Conservation (phyloP, 257 asterid species). For the Nyctanthes arbortristis region DNA sequence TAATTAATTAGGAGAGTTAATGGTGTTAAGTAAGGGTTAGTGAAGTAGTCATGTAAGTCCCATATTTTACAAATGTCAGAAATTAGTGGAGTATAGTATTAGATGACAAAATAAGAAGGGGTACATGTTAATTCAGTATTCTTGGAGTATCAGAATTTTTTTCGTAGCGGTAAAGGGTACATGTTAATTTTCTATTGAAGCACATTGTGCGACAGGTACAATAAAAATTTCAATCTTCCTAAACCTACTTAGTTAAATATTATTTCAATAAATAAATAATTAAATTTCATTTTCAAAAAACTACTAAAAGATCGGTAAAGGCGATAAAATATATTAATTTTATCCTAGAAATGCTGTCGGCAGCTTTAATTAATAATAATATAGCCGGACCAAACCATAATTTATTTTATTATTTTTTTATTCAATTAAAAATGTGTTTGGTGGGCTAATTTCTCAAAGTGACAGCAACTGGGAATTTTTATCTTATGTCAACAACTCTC, state of each 20-base stretch:
- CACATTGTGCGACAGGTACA: too few species aligned
- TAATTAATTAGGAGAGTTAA: too few species aligned
- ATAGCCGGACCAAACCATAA: constrained; percentile 22
- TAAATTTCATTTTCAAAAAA: neutral
- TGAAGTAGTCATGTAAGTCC: too few species aligned
- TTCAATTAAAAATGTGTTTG: constrained; percentile 15
- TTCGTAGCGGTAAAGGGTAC: too few species aligned
- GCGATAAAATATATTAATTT: neutral
- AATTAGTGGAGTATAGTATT: too few species aligned
- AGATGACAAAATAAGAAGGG: too few species aligned
- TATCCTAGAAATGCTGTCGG: neutral
- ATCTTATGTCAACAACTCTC: constrained; percentile 25
- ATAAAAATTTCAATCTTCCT: too few species aligned
- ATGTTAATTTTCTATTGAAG: too few species aligned
- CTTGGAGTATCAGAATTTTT: too few species aligned
- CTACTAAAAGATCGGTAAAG: neutral
- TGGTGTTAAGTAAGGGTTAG: too few species aligned
- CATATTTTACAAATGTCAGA: too few species aligned
- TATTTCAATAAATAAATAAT: neutral
- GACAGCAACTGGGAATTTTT: constrained; percentile 15
- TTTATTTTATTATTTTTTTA: neutral
- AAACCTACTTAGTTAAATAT: neutral
- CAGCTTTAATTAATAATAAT: neutral
- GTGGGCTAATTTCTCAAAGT: constrained; percentile 21
- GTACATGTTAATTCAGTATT: too few species aligned